Evolutionary conservation across 139 green algal genomes (phyloP).

Genomic region (Chlamydomonas sphaeroides): DNA sequence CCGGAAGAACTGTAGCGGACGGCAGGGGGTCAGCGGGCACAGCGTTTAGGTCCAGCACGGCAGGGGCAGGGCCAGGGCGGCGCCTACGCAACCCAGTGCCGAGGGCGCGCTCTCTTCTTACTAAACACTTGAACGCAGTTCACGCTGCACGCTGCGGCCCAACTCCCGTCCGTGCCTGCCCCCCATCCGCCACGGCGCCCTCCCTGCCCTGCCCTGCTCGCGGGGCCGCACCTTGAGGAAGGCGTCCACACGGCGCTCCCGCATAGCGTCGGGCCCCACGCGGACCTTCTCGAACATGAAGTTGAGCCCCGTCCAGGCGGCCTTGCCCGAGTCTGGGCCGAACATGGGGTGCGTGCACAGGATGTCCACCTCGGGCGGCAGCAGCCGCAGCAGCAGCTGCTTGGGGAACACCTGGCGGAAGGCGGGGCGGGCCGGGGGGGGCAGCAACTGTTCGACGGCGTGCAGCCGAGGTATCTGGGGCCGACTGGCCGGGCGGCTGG

Average conservation of each 20-base stretch:
- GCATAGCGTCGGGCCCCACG: constrained; percentile 35
- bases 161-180: neutral
- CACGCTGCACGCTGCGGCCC: neutral
- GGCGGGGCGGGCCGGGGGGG: neutral
- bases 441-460: too few species aligned
- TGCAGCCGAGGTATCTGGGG: too few species aligned
- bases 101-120: too few species aligned
- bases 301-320: constrained; percentile 82
- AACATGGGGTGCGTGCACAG: constrained; percentile 99
- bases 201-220: too few species aligned
- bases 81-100: too few species aligned
- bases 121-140: neutral
- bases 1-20: constrained; percentile 71
- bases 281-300: constrained; percentile 95
- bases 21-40: too few species aligned
- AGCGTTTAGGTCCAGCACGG: too few species aligned
- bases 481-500: too few species aligned
- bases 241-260: constrained; percentile 54
- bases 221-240: constrained; percentile 51
- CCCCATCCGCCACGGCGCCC: too few species aligned
- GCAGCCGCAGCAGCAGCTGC: constrained; percentile 80
- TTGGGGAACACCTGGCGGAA: constrained; percentile 91
- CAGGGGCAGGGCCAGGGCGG: too few species aligned
- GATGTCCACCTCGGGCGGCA: constrained; percentile 92
- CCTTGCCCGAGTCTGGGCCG: constrained; percentile 93